Evolutionary conservation across 2,329 filamentous ascomycete genomes (phyloP), one percentile per base, ranked within the genome.

Genomic region (Cladobotryum mycophilum): DNA sequence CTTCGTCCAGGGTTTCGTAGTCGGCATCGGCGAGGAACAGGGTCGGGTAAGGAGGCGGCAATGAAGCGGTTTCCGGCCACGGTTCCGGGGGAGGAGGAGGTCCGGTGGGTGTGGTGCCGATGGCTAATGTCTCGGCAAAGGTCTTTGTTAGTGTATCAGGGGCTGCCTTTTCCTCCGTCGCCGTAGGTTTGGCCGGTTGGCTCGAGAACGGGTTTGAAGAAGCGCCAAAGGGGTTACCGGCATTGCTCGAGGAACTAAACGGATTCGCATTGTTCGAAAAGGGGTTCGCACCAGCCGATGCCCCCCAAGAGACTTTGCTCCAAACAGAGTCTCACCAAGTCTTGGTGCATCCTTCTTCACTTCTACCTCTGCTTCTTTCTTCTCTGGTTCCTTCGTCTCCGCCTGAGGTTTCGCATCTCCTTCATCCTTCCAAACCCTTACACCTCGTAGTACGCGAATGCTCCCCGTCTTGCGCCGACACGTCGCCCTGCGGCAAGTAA

Each of bases 1-100:
- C 74, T 60, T 58, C 82, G 55, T 89, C 88, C 22, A 97, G 79
- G 4, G 86, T 88, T 68, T 99, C 93, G 70, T 89, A 95, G 63
- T 96, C 92, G 47, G 92, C 92, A 59, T 97, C 93, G 46, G 85
- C 76, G 41, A 92, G 82, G 72, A 89, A 88, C 63, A 86, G 87
- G 30, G 79, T 72, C 1, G 89, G 86, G 68, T 91, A 97, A 0
- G 89, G 75, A 1, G 74, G 54, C 0, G 89, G 87, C 58, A 88
- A 85, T 0, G 76, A 70, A 2, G 81, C 75, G 37, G 75, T 70
- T 12, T 77, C 64, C 1, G 92, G 92, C 91, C 91, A 97, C 8
- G 89, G 85, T 58, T 89, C 81, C 1, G 78, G 71, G 0, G 80
- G 61, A 3, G 58, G 63, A 36, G 62, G 59, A 4, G 57, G 60